A percentile compares a stretch with the other conserved stretches of the same genome.
Conservation (phyloP, 2,329 filamentous ascomycete genomes). For the Rasamsonia emersonii region DNA sequence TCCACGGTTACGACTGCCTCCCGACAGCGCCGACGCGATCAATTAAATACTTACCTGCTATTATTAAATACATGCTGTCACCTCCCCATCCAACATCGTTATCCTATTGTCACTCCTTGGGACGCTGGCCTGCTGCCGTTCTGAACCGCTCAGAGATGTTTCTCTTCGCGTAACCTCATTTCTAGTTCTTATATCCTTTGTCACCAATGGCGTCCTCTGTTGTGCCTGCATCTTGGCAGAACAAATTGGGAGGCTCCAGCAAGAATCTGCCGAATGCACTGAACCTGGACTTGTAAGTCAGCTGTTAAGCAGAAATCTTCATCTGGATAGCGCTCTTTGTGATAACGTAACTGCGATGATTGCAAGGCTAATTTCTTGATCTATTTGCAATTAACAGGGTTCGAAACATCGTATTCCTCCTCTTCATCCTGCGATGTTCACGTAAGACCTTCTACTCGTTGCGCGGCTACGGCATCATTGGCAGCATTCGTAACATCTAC, state of each 20-base stretch:
- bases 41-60: too few species aligned
- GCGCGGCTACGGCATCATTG: constrained; percentile 78
- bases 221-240: constrained; percentile 36
- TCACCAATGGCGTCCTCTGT: constrained; percentile 32
- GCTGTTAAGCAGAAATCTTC: not conserved
- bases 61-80: too few species aligned
- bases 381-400: constrained; percentile 44
- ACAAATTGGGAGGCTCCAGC: constrained; percentile 33
- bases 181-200: constrained; percentile 6
- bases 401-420: constrained; percentile 78
- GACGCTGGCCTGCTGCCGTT: too few species aligned
- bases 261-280: constrained; percentile 23
- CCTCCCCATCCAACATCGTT: too few species aligned
- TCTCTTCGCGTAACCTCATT: not conserved
- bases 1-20: too few species aligned
- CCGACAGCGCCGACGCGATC: too few species aligned
- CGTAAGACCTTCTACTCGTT: constrained; percentile 75
- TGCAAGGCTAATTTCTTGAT: constrained; percentile 7
- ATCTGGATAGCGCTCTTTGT: too few species aligned
- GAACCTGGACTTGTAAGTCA: constrained; percentile 38
- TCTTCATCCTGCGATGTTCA: constrained; percentile 77
- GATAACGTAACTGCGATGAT: too few species aligned
- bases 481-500: constrained; percentile 69
- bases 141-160: not conserved
- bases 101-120: too few species aligned